phyloP scores from a whole-genome alignment of 2,329 filamentous ascomycete genomes.

The Aspergillus sp. region DNA sequence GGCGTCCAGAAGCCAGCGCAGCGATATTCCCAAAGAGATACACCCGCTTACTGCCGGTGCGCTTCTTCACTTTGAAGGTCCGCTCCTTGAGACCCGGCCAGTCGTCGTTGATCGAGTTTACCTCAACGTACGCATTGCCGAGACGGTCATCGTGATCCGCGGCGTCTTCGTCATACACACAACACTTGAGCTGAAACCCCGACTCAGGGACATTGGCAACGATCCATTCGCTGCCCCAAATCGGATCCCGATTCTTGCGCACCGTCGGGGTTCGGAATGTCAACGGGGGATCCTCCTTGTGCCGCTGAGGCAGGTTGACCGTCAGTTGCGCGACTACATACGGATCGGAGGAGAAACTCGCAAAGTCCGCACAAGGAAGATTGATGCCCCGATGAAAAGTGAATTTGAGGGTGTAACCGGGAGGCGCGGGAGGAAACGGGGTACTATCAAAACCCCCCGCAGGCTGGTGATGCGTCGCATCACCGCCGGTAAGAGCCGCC shows the following conservation, averaged over 20 bases:
- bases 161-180: slow-evolving; percentile 86
- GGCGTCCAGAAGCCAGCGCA: slow-evolving; percentile 58
- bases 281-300: slow-evolving; percentile 81
- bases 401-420: slow-evolving; percentile 81
- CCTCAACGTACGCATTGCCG: slow-evolving; percentile 75
- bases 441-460: slow-evolving; percentile 78
- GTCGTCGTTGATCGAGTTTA: slow-evolving; percentile 57
- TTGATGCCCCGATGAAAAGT: slow-evolving; percentile 78
- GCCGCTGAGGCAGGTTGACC: slow-evolving; percentile 66
- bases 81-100: slow-evolving; percentile 68
- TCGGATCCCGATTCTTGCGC: slow-evolving; percentile 67
- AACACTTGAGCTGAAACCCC: slow-evolving; percentile 80
- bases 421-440: slow-evolving; percentile 68
- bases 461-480: slow-evolving; percentile 42
- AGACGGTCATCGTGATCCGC: slow-evolving; percentile 82
- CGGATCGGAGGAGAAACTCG: slow-evolving; percentile 75
- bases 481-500: slow-evolving; percentile 8
- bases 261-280: slow-evolving; percentile 73
- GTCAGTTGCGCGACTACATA: slow-evolving; percentile 75
- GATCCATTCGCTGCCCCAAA: slow-evolving; percentile 83
- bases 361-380: slow-evolving; percentile 77
- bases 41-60: slow-evolving; percentile 78
- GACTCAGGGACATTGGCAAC: slow-evolving; percentile 79
- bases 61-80: slow-evolving; percentile 71
- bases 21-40: slow-evolving; percentile 71